Conservation (phyloP, 2,329 filamentous ascomycete genomes). For the Cladosporium phlei region DNA sequence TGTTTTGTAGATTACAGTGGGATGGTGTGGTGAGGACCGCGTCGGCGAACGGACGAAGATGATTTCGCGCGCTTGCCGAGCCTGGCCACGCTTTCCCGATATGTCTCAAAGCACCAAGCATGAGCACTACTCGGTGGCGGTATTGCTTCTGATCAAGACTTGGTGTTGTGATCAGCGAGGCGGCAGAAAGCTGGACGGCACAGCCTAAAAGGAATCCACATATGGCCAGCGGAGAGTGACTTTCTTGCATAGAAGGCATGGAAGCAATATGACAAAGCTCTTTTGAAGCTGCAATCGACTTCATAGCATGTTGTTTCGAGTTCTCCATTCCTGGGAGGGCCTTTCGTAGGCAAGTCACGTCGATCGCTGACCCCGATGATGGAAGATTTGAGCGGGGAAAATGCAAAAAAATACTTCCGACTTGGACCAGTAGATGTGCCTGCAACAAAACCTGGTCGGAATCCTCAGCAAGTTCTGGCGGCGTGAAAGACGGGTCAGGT, state of each 20-base stretch:
- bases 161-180: background rate
- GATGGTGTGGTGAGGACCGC: background rate
- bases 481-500: background rate
- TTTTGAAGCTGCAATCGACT: background rate
- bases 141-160: background rate
- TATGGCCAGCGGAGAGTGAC: background rate
- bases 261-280: background rate
- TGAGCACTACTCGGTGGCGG: background rate
- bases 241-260: background rate
- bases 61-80: background rate
- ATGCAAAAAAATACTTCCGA: background rate
- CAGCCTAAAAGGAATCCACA: background rate
- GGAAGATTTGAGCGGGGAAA: background rate
- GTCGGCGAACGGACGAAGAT: background rate
- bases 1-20: too few relatives aligned
- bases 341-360: background rate
- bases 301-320: background rate
- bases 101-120: background rate
- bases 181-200: background rate
- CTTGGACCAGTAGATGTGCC: background rate
- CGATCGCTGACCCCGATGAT: background rate
- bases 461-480: background rate
- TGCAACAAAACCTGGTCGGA: background rate
- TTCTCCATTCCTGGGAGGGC: background rate
- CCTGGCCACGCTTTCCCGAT: background rate